Conservation (phyloP, 106 monocot species). For the Acorus gramineus region DNA sequence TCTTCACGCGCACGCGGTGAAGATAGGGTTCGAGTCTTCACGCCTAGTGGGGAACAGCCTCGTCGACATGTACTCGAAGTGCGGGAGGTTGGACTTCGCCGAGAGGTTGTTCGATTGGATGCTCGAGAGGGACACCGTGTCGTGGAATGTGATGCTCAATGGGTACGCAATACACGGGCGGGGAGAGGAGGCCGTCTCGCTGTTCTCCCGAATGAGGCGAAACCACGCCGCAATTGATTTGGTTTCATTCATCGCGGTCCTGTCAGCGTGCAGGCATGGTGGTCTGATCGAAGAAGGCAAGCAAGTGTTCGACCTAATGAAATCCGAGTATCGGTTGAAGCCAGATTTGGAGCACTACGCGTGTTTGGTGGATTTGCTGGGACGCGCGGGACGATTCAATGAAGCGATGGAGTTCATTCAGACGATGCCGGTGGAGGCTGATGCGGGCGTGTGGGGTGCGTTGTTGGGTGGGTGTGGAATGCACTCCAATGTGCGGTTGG, state of each 20-base stretch:
- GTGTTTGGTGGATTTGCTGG: conserved; percentile 58
- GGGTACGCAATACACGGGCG: conserved; percentile 63
- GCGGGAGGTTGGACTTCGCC: conserved; percentile 53
- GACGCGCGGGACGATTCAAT: conserved; percentile 42
- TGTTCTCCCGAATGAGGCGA: conserved; percentile 45
- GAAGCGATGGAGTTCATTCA: conserved; percentile 43
- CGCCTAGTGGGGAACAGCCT: conserved; percentile 47
- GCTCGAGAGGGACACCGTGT: conserved; percentile 33
- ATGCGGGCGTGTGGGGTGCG: conserved; percentile 51
- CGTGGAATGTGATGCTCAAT: conserved; percentile 61
- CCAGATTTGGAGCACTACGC: conserved; percentile 50
- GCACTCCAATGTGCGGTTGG: conserved; percentile 44
- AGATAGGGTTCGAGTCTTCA: conserved; percentile 34
- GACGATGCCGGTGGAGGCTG: conserved; percentile 26
- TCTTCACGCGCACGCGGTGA: conserved; percentile 53
- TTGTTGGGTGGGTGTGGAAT: conserved; percentile 42
- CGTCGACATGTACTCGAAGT: conserved; percentile 83
- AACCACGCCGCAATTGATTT: conserved; percentile 21
- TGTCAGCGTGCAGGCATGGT: conserved; percentile 75
- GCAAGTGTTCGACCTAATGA: conserved; percentile 44
- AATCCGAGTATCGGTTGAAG: conserved; percentile 11
- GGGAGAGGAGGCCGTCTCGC: conserved; percentile 23
- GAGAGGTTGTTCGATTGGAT: conserved; percentile 43
- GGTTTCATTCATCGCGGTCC: conserved; percentile 37
- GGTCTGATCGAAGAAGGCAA: conserved; percentile 62